Evolutionary conservation across 73 alveolate genomes (phyloP).

Genomic region (Tetrahymena malaccensis): DNA sequence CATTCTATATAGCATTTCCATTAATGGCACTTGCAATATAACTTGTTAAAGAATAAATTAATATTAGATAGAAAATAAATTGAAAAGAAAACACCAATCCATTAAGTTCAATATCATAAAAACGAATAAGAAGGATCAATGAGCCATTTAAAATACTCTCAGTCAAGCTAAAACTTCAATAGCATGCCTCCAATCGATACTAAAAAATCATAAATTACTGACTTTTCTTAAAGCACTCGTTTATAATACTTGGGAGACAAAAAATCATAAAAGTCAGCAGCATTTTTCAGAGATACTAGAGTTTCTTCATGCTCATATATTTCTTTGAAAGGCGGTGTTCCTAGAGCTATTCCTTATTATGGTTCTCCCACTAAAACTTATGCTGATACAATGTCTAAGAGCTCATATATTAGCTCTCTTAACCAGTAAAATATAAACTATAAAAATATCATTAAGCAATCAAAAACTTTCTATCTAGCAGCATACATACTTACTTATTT

Average conservation of each 20-base stretch:
- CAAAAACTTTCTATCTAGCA: too few species aligned
- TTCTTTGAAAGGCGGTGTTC: constrained; percentile 23
- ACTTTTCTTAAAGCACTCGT: not conserved
- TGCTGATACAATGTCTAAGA: constrained; percentile 9
- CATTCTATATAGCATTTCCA: not conserved
- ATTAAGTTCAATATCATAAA: not conserved
- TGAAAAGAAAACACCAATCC: not conserved
- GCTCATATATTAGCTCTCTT: not conserved
- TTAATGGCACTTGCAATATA: not conserved
- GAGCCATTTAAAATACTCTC: not conserved
- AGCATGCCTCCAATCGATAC: not conserved
- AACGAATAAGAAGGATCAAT: not conserved
- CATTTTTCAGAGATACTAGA: constrained; percentile 34
- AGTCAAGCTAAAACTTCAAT: not conserved
- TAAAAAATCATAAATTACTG: not conserved
- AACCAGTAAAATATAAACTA: not conserved
- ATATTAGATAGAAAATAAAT: not conserved
- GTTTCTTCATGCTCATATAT: constrained; percentile 40
- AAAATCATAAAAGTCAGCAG: constrained; percentile 32
- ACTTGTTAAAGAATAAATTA: not conserved
- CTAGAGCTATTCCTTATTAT: constrained; percentile 39
- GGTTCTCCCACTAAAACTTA: constrained; percentile 23
- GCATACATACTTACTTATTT: too few species aligned
- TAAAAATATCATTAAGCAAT: not conserved
- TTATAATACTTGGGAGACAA: not conserved